Evolutionary conservation across 352 stramenopile species (phyloP), one percentile per base, ranked within the genome.

Genomic region (Pythium rishiriense): DNA sequence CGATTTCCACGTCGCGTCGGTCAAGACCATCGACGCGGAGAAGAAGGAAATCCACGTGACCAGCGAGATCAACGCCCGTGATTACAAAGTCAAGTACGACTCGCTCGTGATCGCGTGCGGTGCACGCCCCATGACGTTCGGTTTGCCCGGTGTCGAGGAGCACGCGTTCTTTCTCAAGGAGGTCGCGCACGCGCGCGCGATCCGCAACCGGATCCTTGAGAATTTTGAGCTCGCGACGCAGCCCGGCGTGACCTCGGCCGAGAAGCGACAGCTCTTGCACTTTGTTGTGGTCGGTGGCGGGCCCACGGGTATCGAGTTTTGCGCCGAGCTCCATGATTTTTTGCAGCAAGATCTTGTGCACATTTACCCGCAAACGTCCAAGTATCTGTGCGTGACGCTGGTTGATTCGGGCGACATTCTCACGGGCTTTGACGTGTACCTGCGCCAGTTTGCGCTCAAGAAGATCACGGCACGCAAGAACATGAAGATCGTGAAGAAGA

Each of bases 261-360:
- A 98, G 75, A 92, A 96, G 53, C 63, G 90, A 37, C 71, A 91
- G 28, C 73, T 99, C 9, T 78, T 99, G 17, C 96, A 95, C 46
- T 99, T 99, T 79, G 87, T 99, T n/a, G 91, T 99, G 10, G 97
- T 99, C 11, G 97, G 97, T 7, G 97, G 97, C 7, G 96, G 96
- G 7, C 94, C 96, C 2, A 99, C 96, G 0, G 89, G 83, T 47
- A 93, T 98, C 64, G 97, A 99, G 78, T 99, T 99, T 72, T 97
- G 96, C 42, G 85, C 89, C 19, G 97, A 99, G 75, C 78, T 99
- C 49, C 90, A 98, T 73, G 97, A 98, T 64, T 88, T 98, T 69
- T 66, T 98, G 53, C 72, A 76, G 49, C 75, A 97, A 33, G 97
- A 99, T 72, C 87, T 99, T 2, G 80, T 81, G 21, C 79, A 79